A percentile compares a stretch with the other conserved stretches of the same genome.
Conservation (phyloP, 2,329 filamentous ascomycete genomes). For the Calonectria honghensis region DNA sequence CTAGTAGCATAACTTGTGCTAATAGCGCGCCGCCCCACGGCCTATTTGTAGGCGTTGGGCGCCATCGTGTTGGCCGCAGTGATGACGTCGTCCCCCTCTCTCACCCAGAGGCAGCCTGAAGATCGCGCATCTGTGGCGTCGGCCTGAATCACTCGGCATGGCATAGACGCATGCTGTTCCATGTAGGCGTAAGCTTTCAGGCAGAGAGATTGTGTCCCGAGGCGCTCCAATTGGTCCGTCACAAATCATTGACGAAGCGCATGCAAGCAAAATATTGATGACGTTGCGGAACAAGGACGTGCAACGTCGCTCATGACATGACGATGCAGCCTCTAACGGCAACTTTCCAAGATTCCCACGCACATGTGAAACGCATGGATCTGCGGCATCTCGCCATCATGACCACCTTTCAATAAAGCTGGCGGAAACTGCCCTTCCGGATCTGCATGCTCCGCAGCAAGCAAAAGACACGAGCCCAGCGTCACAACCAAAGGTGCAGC, state of each 20-base stretch:
- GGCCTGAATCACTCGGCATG: constrained; percentile 33
- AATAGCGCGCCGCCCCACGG: constrained; percentile 35
- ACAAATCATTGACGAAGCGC: constrained; percentile 23
- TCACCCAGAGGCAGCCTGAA: constrained; percentile 42
- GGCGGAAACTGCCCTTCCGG: too few species aligned
- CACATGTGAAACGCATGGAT: constrained; percentile 3
- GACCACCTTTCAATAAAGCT: background rate
- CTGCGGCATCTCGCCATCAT: constrained; percentile 2
- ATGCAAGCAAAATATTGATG: constrained; percentile 18
- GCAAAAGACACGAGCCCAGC: background rate
- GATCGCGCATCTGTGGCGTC: constrained; percentile 50
- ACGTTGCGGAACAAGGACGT: constrained; percentile 27
- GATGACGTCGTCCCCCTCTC: constrained; percentile 54
- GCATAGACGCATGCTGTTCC: constrained; percentile 1
- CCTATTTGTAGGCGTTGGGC: constrained; percentile 52
- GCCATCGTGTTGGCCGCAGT: constrained; percentile 38
- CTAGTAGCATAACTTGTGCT: constrained; percentile 8
- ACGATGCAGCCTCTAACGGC: background rate
- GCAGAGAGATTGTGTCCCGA: constrained; percentile 9
- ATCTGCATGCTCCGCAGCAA: constrained; percentile 3
- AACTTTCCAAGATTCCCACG: constrained; percentile 22
- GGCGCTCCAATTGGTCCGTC: constrained; percentile 27
- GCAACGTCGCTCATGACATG: constrained; percentile 25
- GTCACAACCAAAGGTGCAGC: background rate
- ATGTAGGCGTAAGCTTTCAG: constrained; percentile 29